Evolutionary conservation across 805 yeast species (phyloP).

Genomic region (Spathaspora arborariae): DNA sequence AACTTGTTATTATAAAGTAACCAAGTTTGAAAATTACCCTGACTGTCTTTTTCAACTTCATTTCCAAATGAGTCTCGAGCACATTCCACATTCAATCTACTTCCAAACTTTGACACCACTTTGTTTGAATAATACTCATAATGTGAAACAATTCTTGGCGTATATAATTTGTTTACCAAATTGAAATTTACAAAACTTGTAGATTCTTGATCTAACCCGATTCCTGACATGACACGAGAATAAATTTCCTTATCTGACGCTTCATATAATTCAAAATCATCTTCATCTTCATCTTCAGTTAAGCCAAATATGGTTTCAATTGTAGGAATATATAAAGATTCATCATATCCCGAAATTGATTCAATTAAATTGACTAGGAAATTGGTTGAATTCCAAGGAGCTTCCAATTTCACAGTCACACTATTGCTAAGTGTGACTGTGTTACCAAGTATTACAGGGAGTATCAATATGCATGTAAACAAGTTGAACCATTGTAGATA

Average conservation of each 20-base stretch:
- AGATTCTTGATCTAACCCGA: slow-evolving; percentile 10
- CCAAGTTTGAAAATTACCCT: slow-evolving; percentile 38
- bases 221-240: slow-evolving; percentile 1
- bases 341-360: slow-evolving; percentile 32
- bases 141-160: slow-evolving; percentile 67
- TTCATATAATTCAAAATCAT: slow-evolving; percentile 9
- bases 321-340: slow-evolving; percentile 32
- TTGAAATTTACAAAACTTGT: slow-evolving; percentile 37
- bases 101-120: slow-evolving; percentile 23
- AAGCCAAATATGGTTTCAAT: slow-evolving; percentile 15
- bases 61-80: slow-evolving; percentile 31
- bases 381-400: slow-evolving; percentile 40
- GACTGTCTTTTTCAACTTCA: slow-evolving; percentile 16
- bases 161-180: slow-evolving; percentile 42
- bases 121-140: slow-evolving; percentile 45
- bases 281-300: slow-evolving; percentile 11
- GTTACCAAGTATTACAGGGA: background rate
- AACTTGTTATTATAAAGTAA: slow-evolving; percentile 47
- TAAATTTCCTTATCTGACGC: slow-evolving; percentile 7
- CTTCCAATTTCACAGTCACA: slow-evolving; percentile 12
- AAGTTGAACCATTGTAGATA: background rate
- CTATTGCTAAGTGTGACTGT: background rate
- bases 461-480: background rate
- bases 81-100: slow-evolving; percentile 18
- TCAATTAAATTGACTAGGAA: slow-evolving; percentile 43